phyloP scores from a whole-genome alignment of 1,139 yeast genomes.

The Kazachstania sp. region DNA sequence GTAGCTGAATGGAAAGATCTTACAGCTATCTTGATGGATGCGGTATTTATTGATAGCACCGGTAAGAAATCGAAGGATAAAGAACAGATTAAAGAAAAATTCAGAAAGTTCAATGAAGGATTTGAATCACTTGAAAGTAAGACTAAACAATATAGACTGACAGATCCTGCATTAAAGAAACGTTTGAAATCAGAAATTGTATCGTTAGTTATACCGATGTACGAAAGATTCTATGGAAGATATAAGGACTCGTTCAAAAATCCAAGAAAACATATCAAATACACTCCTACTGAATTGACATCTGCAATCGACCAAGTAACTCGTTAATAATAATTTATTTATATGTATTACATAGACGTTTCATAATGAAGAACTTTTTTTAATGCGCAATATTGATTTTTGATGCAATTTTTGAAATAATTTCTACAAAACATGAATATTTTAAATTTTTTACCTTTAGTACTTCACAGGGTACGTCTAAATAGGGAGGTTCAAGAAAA shows the following conservation, averaged over 20 bases:
- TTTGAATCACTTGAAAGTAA: constrained; percentile 65
- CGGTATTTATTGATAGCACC: constrained; percentile 46
- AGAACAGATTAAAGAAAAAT: constrained; percentile 79
- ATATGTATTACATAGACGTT: too few relatives aligned
- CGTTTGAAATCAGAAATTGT: constrained; percentile 25
- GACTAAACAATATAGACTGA: constrained; percentile 55
- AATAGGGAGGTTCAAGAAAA: too few relatives aligned
- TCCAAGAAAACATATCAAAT: constrained; percentile 37
- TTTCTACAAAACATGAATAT: too few relatives aligned
- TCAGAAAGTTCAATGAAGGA: constrained; percentile 70
- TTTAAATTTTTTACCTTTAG: too few relatives aligned
- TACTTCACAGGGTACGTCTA: too few relatives aligned
- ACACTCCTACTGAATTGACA: constrained; percentile 29
- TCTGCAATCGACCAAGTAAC: constrained; percentile 24
- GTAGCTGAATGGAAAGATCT: constrained; percentile 79
- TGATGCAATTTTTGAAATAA: too few relatives aligned
- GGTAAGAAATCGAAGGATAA: constrained; percentile 57
- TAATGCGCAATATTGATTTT: too few relatives aligned
- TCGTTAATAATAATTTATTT: background rate
- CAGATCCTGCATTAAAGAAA: constrained; percentile 56
- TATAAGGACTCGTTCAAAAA: constrained; percentile 30
- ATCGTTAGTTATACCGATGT: constrained; percentile 68
- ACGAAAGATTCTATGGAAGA: constrained; percentile 59
- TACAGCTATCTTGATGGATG: constrained; percentile 67
- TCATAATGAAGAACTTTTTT: too few relatives aligned